A percentile compares a stretch with the other conserved stretches of the same genome.
Conservation (phyloP, 805 yeast species). For the Cyberlindnera bimundalis region DNA sequence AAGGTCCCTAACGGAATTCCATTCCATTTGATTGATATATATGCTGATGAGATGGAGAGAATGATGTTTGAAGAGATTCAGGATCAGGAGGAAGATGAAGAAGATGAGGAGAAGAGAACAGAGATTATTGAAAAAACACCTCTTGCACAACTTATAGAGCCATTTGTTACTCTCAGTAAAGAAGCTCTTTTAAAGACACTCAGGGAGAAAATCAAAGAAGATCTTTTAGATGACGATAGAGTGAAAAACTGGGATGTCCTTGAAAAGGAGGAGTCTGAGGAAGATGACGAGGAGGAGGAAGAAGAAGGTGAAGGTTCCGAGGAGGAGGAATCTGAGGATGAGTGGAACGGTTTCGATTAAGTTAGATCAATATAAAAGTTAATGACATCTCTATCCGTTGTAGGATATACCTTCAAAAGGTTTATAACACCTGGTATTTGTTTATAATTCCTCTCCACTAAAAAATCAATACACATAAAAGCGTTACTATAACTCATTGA, state of each 20-base stretch:
- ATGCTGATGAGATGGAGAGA: conserved; percentile 77
- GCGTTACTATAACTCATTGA: not conserved
- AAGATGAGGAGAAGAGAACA: conserved; percentile 33
- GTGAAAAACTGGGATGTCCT: conserved; percentile 59
- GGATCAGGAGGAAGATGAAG: conserved; percentile 40
- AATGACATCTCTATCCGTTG: too few relatives aligned
- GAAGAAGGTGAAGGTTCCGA: conserved; percentile 29
- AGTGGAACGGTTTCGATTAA: conserved; percentile 41
- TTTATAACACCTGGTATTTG: too few relatives aligned
- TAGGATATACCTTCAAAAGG: too few relatives aligned
- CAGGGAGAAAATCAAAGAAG: conserved; percentile 60
- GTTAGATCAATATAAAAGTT: too few relatives aligned
- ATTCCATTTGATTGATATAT: conserved; percentile 80
- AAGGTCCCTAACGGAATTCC: conserved; percentile 73
- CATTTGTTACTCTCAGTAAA: conserved; percentile 51
- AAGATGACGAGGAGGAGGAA: conserved; percentile 28
- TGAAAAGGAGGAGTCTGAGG: conserved; percentile 15
- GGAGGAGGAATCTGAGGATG: conserved; percentile 30
- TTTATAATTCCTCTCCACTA: too few relatives aligned
- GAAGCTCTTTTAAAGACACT: conserved; percentile 59
- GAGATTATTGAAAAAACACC: conserved; percentile 48
- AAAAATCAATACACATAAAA: too few relatives aligned
- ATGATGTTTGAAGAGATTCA: conserved; percentile 51
- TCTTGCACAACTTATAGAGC: conserved; percentile 49
- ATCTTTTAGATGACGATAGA: conserved; percentile 62